Conservation (phyloP, 2,329 filamentous ascomycete species). For the Ceratocystis ficicola region DNA sequence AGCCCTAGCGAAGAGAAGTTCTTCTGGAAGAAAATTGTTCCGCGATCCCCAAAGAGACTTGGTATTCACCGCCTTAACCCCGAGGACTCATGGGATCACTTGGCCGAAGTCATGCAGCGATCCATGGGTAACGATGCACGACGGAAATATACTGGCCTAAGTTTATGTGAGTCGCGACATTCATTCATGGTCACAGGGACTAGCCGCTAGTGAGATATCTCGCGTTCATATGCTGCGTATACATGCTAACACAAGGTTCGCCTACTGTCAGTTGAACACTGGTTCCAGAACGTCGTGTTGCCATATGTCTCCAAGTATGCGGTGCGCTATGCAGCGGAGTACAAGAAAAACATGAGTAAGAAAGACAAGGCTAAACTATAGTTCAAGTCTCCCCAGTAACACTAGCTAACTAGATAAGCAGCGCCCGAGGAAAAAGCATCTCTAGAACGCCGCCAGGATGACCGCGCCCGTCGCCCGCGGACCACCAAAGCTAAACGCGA, state of each 20-base stretch:
- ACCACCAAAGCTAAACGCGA: constrained; percentile 22
- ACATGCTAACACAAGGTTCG: neutral
- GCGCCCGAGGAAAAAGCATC: constrained; percentile 21
- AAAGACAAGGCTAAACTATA: neutral
- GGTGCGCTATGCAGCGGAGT: constrained; percentile 17
- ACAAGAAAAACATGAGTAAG: constrained; percentile 22
- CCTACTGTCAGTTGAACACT: constrained; percentile 19
- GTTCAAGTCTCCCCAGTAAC: no score
- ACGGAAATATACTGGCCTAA: constrained; percentile 32
- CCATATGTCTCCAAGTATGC: constrained; percentile 22
- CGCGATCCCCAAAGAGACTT: constrained; percentile 30
- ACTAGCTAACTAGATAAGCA: neutral
- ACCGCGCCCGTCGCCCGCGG: constrained; percentile 21
- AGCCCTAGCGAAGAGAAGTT: constrained; percentile 36
- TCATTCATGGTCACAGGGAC: neutral
- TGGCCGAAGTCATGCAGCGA: constrained; percentile 32
- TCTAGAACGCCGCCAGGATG: constrained; percentile 21
- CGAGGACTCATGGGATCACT: constrained; percentile 30
- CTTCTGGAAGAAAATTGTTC: constrained; percentile 37
- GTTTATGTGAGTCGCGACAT: constrained; percentile 31
- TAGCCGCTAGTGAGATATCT: neutral
- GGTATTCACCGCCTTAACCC: constrained; percentile 26
- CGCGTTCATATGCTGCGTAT: no score
- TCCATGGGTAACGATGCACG: constrained; percentile 30
- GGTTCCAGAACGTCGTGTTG: constrained; percentile 22